Percentiles rank a stretch among this genome's conserved stretches.
phyloP scores from a whole-genome alignment of 2,329 filamentous ascomycete genomes.

The Xylaria sp. region DNA sequence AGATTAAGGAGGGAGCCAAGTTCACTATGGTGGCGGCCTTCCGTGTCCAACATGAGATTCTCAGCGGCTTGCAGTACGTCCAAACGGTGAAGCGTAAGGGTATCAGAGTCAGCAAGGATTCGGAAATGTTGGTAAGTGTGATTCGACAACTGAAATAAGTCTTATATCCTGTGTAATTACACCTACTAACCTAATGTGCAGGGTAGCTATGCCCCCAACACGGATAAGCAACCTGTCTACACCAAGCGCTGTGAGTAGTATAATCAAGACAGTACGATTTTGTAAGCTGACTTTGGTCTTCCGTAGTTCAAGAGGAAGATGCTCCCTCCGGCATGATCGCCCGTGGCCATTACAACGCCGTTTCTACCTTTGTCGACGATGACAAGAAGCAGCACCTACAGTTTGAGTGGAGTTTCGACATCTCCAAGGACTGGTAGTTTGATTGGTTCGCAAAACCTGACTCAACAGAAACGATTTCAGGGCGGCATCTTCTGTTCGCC shows the following conservation, averaged over 20 bases:
- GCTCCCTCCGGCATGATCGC: constrained; percentile 91
- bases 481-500: constrained; percentile 9
- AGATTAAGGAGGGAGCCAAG: constrained; percentile 92
- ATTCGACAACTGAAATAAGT: neutral
- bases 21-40: constrained; percentile 97
- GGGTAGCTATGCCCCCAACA: constrained; percentile 95
- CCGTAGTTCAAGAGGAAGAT: constrained; percentile 87
- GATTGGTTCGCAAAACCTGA: constrained; percentile 3
- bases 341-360: constrained; percentile 88
- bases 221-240: constrained; percentile 84
- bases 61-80: constrained; percentile 94
- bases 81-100: constrained; percentile 93
- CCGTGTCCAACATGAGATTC: constrained; percentile 95
- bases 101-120: constrained; percentile 87
- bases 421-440: constrained; percentile 91
- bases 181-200: constrained; percentile 54
- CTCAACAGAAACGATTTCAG: constrained; percentile 4
- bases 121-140: constrained; percentile 91
- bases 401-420: constrained; percentile 97
- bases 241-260: constrained; percentile 85
- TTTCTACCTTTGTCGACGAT: constrained; percentile 93
- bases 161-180: constrained; percentile 1
- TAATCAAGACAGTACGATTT: neutral
- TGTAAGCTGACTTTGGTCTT: constrained; percentile 25
- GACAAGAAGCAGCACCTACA: constrained; percentile 89